These are phyloP conservation scores for Dothistroma septosporum DNA, from an alignment of 2,329 filamentous ascomycete genomes.

Conservation along the genomic window DNA sequence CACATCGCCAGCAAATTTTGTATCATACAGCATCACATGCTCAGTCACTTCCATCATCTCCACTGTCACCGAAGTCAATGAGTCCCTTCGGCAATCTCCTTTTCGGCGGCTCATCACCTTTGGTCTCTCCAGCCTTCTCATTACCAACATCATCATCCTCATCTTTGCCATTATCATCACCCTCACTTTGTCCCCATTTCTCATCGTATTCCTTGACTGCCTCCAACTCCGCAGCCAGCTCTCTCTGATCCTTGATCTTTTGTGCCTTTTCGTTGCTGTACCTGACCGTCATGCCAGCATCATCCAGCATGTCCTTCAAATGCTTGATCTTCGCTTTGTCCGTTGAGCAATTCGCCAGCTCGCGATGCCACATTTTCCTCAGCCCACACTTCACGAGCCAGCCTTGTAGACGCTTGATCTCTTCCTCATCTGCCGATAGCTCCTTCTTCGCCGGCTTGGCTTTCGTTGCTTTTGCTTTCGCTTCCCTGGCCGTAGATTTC, in stretches of 20 bases:
- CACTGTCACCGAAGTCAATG: constrained; percentile 37
- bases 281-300: constrained; percentile 81
- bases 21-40: neutral
- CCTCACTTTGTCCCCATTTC: constrained; percentile 60
- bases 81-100: constrained; percentile 32
- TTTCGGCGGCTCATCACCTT: constrained; percentile 11
- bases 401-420: constrained; percentile 83
- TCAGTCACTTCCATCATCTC: constrained; percentile 32
- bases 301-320: constrained; percentile 70
- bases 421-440: constrained; percentile 62
- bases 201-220: constrained; percentile 77
- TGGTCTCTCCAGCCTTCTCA: constrained; percentile 12
- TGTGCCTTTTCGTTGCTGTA: constrained; percentile 80
- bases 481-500: constrained; percentile 38
- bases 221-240: constrained; percentile 79
- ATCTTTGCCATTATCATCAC: constrained; percentile 15
- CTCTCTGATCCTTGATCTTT: constrained; percentile 81
- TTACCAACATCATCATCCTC: constrained; percentile 16
- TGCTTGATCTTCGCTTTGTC: constrained; percentile 76
- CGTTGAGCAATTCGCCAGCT: constrained; percentile 73
- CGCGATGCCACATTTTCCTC: constrained; percentile 83
- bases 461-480: constrained; percentile 32
- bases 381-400: constrained; percentile 88
- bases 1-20: neutral
- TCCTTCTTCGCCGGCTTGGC: constrained; percentile 32